Evolutionary conservation across 768 basidiomycete species (phyloP).

Genomic region (Lentinus tigrinus): DNA sequence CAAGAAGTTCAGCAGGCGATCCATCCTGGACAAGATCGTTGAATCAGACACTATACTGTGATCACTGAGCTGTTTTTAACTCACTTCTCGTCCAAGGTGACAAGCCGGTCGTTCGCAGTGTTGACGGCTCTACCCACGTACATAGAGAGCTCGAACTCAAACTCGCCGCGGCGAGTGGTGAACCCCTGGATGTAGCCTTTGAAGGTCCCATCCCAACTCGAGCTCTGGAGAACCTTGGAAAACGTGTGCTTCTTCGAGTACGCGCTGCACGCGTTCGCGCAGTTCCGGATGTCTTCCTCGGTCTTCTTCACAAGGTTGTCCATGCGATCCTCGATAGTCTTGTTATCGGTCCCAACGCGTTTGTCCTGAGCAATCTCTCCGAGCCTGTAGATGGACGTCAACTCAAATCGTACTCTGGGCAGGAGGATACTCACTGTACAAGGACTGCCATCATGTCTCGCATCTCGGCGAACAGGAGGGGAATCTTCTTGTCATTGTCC

Average conservation of each 20-base stretch:
- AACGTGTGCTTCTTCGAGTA: conserved; percentile 31
- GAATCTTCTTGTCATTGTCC: conserved; percentile 51
- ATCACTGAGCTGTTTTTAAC: not conserved
- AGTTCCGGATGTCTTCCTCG: conserved; percentile 31
- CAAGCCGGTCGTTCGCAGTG: conserved; percentile 18
- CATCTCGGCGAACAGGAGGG: conserved; percentile 49
- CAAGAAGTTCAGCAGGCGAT: not conserved
- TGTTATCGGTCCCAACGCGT: conserved; percentile 31
- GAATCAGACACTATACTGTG: too few species aligned
- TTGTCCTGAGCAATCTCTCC: conserved; percentile 31
- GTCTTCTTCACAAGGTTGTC: conserved; percentile 28
- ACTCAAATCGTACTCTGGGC: too few species aligned
- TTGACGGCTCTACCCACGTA: conserved; percentile 29
- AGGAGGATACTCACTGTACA: conserved; percentile 36
- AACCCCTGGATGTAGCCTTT: conserved; percentile 18
- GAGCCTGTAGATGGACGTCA: conserved; percentile 28
- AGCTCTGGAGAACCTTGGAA: conserved; percentile 27
- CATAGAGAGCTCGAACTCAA: conserved; percentile 29
- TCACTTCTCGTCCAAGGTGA: not conserved
- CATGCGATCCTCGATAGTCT: conserved; percentile 34
- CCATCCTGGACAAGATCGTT: not conserved
- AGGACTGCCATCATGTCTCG: conserved; percentile 47
- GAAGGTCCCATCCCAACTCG: conserved; percentile 28
- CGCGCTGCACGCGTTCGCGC: conserved; percentile 33
- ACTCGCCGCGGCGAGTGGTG: conserved; percentile 22